Conservation (phyloP, 306 rosid species). For the Dalbergia oliveri region DNA sequence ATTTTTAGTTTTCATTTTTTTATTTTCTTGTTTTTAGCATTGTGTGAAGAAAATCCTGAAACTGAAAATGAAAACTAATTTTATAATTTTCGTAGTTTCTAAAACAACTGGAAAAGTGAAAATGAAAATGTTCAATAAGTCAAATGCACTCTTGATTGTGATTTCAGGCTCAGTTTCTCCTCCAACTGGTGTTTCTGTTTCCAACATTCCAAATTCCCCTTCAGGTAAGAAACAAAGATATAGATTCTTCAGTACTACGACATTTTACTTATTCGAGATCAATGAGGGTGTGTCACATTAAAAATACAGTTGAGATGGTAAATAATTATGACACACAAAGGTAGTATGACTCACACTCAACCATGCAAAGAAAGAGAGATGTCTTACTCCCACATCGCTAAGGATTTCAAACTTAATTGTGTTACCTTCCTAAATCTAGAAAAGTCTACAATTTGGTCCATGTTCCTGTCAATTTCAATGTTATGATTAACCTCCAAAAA, state of each 20-base stretch:
- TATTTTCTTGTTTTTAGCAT: no score
- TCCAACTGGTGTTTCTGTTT: slow-evolving; percentile 37
- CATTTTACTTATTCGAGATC: slow-evolving; percentile 8
- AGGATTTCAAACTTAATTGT: slow-evolving; percentile 7
- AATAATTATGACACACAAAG: not conserved
- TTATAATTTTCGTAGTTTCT: no score
- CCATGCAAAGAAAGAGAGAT: not conserved
- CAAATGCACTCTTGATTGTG: not conserved
- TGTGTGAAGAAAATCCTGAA: no score
- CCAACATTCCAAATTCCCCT: slow-evolving; percentile 52
- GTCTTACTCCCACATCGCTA: not conserved
- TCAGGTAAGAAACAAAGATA: slow-evolving; percentile 56
- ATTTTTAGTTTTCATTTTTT: no score
- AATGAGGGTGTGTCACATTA: not conserved
- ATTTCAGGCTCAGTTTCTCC: slow-evolving; percentile 50
- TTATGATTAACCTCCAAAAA: not conserved
- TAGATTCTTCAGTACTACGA: not conserved
- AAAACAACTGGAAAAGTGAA: no score
- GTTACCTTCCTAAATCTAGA: not conserved
- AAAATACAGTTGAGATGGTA: not conserved
- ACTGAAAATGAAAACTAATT: no score
- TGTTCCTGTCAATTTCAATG: slow-evolving; percentile 4
- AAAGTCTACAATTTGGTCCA: not conserved
- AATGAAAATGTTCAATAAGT: no score
- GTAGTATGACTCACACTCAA: not conserved